A percentile compares a stretch with the other conserved stretches of the same genome.
These are phyloP conservation scores for Globisporangium takayamanum DNA, from an alignment of 352 stramenopile genomes.

Conservation along the genomic window DNA sequence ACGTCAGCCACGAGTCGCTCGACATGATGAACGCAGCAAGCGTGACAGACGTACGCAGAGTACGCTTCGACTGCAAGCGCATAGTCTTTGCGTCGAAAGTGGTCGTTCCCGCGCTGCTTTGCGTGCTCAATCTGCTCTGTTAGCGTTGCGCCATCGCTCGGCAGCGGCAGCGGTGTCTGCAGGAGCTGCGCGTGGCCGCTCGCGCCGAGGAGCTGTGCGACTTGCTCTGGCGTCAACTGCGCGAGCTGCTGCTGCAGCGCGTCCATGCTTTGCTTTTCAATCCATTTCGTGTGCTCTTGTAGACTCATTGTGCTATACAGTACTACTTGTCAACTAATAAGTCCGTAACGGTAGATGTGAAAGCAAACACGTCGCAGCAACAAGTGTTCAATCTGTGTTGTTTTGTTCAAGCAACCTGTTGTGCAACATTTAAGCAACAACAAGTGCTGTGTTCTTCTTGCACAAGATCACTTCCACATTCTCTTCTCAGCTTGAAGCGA, in stretches of 20 bases:
- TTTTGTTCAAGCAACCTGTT: background rate
- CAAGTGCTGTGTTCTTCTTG: background rate
- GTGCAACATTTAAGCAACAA: too few relatives aligned
- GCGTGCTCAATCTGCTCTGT: slow-evolving; percentile 11
- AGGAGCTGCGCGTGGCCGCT: slow-evolving; percentile 31
- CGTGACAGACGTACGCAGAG: slow-evolving; percentile 21
- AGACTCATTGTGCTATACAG: background rate
- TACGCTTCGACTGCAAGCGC: slow-evolving; percentile 37
- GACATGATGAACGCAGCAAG: background rate
- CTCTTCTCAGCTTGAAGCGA: slow-evolving; percentile 2
- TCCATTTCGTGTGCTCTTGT: background rate
- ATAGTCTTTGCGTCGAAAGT: slow-evolving; percentile 35
- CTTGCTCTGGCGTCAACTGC: slow-evolving; percentile 23
- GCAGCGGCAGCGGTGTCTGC: background rate
- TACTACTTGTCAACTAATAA: too few relatives aligned
- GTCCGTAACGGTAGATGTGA: too few relatives aligned
- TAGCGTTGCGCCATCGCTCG: background rate
- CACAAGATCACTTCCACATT: slow-evolving; percentile 11
- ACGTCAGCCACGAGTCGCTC: background rate
- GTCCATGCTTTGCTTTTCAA: slow-evolving; percentile 11
- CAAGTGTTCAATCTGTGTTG: background rate
- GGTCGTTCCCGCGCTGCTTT: slow-evolving; percentile 51
- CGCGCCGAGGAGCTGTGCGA: slow-evolving; percentile 20
- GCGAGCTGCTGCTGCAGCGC: slow-evolving; percentile 22
- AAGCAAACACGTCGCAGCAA: too few relatives aligned